phyloP scores from a whole-genome alignment of 257 asterid genomes.

The Solanum tarapatanum region DNA sequence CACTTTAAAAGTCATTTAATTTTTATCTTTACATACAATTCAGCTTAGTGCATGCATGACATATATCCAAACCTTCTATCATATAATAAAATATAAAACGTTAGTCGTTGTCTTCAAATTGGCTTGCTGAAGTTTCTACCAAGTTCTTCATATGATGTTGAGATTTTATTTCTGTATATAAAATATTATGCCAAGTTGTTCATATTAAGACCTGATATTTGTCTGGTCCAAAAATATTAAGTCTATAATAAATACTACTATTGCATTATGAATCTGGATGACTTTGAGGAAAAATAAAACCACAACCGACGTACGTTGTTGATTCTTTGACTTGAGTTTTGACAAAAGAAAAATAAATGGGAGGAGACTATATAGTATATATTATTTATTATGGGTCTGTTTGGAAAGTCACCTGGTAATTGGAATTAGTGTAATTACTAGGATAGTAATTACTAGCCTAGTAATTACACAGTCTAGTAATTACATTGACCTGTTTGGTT shows the following conservation, averaged over 20 bases:
- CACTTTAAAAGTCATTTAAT: too few species aligned
- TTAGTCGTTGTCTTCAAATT: not conserved
- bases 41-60: not conserved
- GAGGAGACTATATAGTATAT: not conserved
- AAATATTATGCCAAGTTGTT: not conserved
- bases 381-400: not conserved
- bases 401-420: too few species aligned
- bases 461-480: too few species aligned
- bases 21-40: not conserved
- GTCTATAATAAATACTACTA: not conserved
- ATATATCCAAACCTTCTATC: not conserved
- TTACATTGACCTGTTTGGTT: too few species aligned
- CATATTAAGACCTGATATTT: not conserved
- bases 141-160: not conserved
- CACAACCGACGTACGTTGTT: not conserved
- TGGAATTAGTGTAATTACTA: too few species aligned
- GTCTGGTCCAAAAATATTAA: not conserved
- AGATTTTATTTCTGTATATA: not conserved
- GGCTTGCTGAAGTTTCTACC: not conserved
- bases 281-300: not conserved
- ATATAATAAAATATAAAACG: not conserved
- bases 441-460: too few species aligned
- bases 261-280: not conserved
- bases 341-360: not conserved
- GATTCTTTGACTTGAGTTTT: not conserved